Base-by-base conservation (phyloP, 495 filamentous ascomycete genomes). In the Bathelium albidoporum region DNA sequence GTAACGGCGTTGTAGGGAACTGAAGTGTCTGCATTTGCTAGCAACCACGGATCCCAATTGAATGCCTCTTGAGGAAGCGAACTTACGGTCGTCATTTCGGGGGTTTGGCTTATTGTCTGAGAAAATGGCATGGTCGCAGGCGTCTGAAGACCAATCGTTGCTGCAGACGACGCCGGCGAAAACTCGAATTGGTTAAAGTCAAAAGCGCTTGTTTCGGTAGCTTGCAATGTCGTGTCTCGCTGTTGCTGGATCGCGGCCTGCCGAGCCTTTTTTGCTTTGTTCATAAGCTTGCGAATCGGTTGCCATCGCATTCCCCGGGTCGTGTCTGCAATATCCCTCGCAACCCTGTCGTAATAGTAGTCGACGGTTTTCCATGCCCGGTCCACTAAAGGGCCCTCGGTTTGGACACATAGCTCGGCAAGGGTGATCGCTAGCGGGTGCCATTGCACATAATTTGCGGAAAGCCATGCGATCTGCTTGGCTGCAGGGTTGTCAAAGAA, bases 391-490 rank as follows among this genome's bases (percentile, higher is more conserved):
- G 62, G 53, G 3, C 55, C 53, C 32, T 39, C 59, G 20, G 62
- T 59, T 32, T 53, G 55, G 16, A 20, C 31, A 31, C 62, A 64
- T 4, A 64, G 58, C 31, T 52, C 55, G 22, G 62, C 58, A 5
- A 64, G 32, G 9, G 62, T 52, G 43, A 64, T 31, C 16, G 62
- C 62, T 4, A 64, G 55, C 9, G 62, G 18, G 20, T 64, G 62
- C 62, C 62, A 64, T 34, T 59, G 62, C 5, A 64, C 58, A 44
- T 28, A 64, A 20, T 41, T 32, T 9, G 32, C 61, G 18, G 41
- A 32, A 20, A 44, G 59, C 62, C 62, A 64, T 26, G 3, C 24
- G 26, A 58, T 61, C 24, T 20, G 24, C 4, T 41, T 18, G 32
- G 32, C 5, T 7, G 14, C 32, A 18, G 36, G 55, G 41, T 61